Base-by-base conservation (phyloP, 176 grass and related monocot species). In the Cymbopogon citratus region DNA sequence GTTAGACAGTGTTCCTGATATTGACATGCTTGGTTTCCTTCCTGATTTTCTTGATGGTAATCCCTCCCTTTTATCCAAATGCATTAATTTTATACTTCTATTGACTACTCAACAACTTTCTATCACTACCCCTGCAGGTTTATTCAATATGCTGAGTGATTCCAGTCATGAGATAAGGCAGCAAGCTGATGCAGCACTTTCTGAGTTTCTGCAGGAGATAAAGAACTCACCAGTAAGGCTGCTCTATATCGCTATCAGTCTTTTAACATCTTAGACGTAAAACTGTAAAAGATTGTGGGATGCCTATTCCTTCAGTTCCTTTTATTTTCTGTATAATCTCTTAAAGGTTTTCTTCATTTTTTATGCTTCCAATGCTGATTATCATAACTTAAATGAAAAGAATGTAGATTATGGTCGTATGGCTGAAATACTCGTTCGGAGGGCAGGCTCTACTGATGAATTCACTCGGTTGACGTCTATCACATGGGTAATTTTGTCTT, bases 11-110 rank as follows among this genome's bases (percentile, higher is more conserved):
- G 97, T 99, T 38, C 97, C 97, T 85, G 97, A 99, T 90, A 99
- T 99, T 85, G 97, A 99, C 80, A 99, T 99, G 97, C 97, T 99
- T 83, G 93, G 97, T 84, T 99, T 99, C 79, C 93, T 99, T 74
- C 97, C 97, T 73, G 97, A 99, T 93, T 99, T 99, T 87, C 97
- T 99, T 48, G 97, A 99, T 82, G 97, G 97, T 99, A 96, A 92
- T 70, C 28, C 45, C 66, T 83, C 75, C 73, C 49, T 80, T 85
- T 66, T 85, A 26, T 66, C 40, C 31, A 8, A 60, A 33, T 71
- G 28, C 28, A 56, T 77, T 86, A 67, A 62, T 61, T 77, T 2
- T 13, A 21, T 86, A 63, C 72, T 62, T 80, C 1, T n/a, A 26
- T 86, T 62, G 63, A 69, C 48, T 71, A 43, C 67, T 77, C 35